Evolutionary conservation across 805 yeast species (phyloP), one percentile per base, ranked within the genome.

Genomic region (Kodamaea nitidulidarum): DNA sequence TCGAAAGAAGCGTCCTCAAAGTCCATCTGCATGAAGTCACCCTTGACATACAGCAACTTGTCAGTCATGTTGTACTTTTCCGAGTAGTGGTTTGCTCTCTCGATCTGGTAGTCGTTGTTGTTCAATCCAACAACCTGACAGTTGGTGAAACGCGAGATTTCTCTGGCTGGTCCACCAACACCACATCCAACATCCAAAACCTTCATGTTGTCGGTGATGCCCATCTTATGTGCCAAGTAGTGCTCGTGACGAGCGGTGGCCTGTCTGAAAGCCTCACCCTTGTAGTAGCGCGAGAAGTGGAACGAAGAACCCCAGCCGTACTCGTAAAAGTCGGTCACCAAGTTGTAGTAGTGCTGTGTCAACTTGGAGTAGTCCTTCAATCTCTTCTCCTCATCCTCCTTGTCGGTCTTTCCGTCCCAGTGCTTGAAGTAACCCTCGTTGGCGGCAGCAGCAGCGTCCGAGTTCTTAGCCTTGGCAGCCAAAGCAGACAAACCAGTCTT

Each of bases 301-400:
- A 93, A 93, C 11, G 96, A 87, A 12, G 96, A 76, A 49, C 98
- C 98, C 98, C 98, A 93, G 36, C 98, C 98, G 65, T 93, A 91
- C 70, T 93, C 98, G 74, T 93, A 93, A 57, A 93, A 93, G 67
- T 91, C 98, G 20, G 98, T 93, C 36, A 87, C 97, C 60, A 91
- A 80, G 70, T 93, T 93, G 73, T 91, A 91, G 75, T 91, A 91
- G 60, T 93, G 95, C 63, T 86, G 90, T 40, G 98, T 93, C 53
- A 88, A 76, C 49, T 83, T 81, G 42, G 95, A 85, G 70, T 91
- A 91, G 65, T 90, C 96, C 29, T 75, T 77, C 45, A 88, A 70
- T 66, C 98, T 76, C 56, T 69, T 64, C 37, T 76, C 68, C 68
- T 88, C 84, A 58, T 93, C 84, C 45, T 75, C 79, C 43, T 75